phyloP scores from a whole-genome alignment of 441 rosid species.

The Pelargonium myrrhifolium region DNA sequence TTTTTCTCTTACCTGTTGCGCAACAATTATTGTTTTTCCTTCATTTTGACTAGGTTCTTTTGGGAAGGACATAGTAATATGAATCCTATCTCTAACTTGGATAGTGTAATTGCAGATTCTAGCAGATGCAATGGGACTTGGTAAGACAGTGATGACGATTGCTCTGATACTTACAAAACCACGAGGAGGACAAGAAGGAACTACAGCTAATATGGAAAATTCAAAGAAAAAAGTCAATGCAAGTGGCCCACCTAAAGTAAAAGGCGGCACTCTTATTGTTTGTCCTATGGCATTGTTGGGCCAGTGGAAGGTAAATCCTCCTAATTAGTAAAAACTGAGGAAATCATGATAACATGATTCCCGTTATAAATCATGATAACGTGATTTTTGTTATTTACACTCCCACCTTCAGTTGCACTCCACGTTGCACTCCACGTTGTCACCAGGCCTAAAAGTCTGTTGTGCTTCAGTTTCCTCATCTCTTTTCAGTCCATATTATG shows the following conservation, averaged over 20 bases:
- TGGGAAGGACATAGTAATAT: not conserved
- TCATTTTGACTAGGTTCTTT: too few species aligned
- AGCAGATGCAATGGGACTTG: conserved; percentile 83
- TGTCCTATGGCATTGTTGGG: conserved; percentile 71
- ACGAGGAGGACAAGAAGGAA: conserved; percentile 30
- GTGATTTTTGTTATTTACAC: not conserved
- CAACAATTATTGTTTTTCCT: not conserved
- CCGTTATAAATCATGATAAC: too few species aligned
- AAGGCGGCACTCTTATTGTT: conserved; percentile 64
- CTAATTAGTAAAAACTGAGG: too few species aligned
- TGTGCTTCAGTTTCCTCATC: too few species aligned
- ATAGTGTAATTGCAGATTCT: conserved; percentile 36
- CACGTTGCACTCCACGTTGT: not conserved
- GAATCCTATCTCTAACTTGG: not conserved
- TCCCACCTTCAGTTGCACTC: not conserved
- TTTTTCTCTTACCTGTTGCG: not conserved
- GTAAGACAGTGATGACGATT: conserved; percentile 74
- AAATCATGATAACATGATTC: too few species aligned
- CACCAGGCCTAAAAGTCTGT: too few species aligned
- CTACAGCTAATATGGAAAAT: conserved; percentile 17
- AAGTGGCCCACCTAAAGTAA: conserved; percentile 25
- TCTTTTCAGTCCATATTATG: not conserved
- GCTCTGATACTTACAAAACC: conserved; percentile 55
- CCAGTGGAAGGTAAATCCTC: conserved; percentile 57
- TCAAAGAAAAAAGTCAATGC: conserved; percentile 14